Percentiles rank a stretch among this genome's conserved stretches.
These are phyloP conservation scores for Oenanthe javanica DNA, from an alignment of 140 eudicot genomes.

Conservation along the genomic window DNA sequence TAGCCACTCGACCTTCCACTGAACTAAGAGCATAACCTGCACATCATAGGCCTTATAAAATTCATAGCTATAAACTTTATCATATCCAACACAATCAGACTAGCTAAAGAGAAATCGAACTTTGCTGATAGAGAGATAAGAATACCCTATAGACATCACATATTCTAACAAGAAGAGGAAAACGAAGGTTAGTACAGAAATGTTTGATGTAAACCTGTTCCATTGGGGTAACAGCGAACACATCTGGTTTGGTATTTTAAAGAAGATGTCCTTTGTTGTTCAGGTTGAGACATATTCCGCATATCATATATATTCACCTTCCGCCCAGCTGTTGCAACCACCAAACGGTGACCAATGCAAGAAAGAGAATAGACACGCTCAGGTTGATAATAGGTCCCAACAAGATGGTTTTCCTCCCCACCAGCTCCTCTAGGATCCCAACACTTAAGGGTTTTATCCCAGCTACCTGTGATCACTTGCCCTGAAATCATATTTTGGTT, in stretches of 20 bases:
- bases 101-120: too few species aligned
- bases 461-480: constrained; percentile 92
- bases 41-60: constrained; percentile 11
- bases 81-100: not conserved
- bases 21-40: constrained; percentile 96
- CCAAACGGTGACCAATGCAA: constrained; percentile 78
- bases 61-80: not conserved
- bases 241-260: constrained; percentile 96
- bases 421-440: constrained; percentile 99
- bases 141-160: not conserved
- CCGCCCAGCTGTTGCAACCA: constrained; percentile 93
- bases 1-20: constrained; percentile 95
- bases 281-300: constrained; percentile 96
- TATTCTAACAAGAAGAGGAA: not conserved
- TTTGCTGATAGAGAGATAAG: not conserved
- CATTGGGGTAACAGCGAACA: constrained; percentile 90
- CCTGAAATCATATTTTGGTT: constrained; percentile 36
- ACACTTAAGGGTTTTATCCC: constrained; percentile 97
- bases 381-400: constrained; percentile 84
- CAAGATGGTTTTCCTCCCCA: constrained; percentile 70
- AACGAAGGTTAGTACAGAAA: not conserved
- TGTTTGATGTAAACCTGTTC: constrained; percentile 53
- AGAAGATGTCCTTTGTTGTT: constrained; percentile 84
- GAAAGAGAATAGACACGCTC: constrained; percentile 96
- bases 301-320: constrained; percentile 92